A percentile compares a stretch with the other conserved stretches of the same genome.
Conservation (phyloP, 352 stramenopile genomes). For the Phytophthora foliorum region DNA sequence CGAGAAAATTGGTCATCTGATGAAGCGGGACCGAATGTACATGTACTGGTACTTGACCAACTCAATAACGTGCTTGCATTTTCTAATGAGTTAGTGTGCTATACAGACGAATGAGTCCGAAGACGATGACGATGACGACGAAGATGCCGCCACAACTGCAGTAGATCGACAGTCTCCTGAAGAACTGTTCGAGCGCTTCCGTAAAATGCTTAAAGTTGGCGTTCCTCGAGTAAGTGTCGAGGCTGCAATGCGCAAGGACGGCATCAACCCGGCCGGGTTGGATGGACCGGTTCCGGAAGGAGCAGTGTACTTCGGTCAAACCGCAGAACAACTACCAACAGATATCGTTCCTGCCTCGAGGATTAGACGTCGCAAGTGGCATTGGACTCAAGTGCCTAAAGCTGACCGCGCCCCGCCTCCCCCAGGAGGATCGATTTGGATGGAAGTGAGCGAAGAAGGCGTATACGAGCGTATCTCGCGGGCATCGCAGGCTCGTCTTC, state of each 20-base stretch:
- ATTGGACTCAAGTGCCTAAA: slow-evolving; percentile 30
- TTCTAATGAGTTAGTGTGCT: not conserved
- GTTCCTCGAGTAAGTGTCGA: slow-evolving; percentile 34
- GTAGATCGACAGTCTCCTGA: slow-evolving; percentile 2
- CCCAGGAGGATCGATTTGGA: slow-evolving; percentile 28
- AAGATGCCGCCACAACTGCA: not conserved
- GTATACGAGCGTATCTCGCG: slow-evolving; percentile 19
- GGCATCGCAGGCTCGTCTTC: slow-evolving; percentile 17
- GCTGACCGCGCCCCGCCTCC: slow-evolving; percentile 22
- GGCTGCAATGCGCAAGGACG: slow-evolving; percentile 32
- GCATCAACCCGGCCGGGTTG: slow-evolving; percentile 26
- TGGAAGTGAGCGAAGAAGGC: slow-evolving; percentile 13
- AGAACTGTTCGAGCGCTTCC: slow-evolving; percentile 26
- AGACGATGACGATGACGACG: not conserved
- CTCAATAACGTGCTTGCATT: not conserved
- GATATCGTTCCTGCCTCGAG: not conserved
- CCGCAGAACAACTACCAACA: not conserved
- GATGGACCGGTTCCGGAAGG: slow-evolving; percentile 13
- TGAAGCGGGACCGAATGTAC: not conserved
- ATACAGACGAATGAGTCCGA: not conserved
- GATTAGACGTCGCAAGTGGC: slow-evolving; percentile 32
- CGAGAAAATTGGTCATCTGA: not conserved
- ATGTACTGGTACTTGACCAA: too few relatives aligned
- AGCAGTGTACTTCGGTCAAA: not conserved
- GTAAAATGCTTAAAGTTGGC: slow-evolving; percentile 39